These are phyloP conservation scores for Groenewaldozyma sp. DNA, from an alignment of 1,139 yeast genomes.

Conservation along the genomic window DNA sequence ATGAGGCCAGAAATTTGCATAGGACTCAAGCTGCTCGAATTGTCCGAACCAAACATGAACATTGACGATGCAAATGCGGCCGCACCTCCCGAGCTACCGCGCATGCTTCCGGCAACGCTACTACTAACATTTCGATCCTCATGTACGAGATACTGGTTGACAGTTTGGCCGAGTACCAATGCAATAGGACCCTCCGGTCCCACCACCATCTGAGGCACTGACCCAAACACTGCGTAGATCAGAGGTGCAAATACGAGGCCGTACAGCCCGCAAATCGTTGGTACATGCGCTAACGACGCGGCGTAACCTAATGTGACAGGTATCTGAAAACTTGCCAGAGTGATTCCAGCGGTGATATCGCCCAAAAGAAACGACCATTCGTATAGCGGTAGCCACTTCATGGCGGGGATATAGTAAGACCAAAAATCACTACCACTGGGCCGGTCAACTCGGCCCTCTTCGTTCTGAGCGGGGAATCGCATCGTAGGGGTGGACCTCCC, in stretches of 20 bases:
- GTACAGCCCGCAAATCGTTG: constrained; percentile 75
- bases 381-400: constrained; percentile 71
- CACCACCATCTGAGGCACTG: constrained; percentile 93
- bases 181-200: constrained; percentile 97
- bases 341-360: constrained; percentile 76
- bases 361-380: constrained; percentile 45
- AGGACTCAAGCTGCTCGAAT: constrained; percentile 38
- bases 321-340: constrained; percentile 84
- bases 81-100: constrained; percentile 2
- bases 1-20: constrained; percentile 64
- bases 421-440: constrained; percentile 24
- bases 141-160: constrained; percentile 38
- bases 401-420: constrained; percentile 72
- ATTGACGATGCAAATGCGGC: not conserved
- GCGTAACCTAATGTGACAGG: constrained; percentile 88
- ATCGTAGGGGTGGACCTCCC: not conserved
- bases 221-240: constrained; percentile 72
- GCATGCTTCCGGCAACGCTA: no score
- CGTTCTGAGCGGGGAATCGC: not conserved
- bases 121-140: no score
- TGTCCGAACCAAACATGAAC: not conserved
- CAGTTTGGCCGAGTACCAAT: constrained; percentile 82
- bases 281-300: constrained; percentile 82
- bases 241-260: constrained; percentile 80
- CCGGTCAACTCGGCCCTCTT: not conserved